Evolutionary conservation across 1,139 yeast species (phyloP).

Genomic region (Lodderomyces theae): DNA sequence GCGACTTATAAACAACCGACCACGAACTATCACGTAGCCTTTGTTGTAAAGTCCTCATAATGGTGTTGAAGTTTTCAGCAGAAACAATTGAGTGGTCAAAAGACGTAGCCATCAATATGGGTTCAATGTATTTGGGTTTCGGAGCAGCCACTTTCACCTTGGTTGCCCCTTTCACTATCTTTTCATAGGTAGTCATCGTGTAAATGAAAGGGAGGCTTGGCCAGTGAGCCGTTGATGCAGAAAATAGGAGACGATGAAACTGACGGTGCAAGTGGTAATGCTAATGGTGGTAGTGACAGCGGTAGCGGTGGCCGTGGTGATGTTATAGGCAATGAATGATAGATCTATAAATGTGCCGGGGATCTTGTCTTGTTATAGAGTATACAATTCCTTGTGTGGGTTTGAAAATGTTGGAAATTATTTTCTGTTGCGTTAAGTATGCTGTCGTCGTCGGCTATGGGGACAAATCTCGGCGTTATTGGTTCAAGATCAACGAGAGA

Average conservation of each 20-base stretch:
- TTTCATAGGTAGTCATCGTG: slow-evolving; percentile 45
- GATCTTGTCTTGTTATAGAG: no score
- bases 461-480: slow-evolving; percentile 2
- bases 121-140: slow-evolving; percentile 91
- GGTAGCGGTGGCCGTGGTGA: no score
- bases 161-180: slow-evolving; percentile 50
- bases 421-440: no score
- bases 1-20: slow-evolving; percentile 84
- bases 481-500: no score
- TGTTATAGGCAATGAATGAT: no score
- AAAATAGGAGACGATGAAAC: no score
- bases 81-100: slow-evolving; percentile 38
- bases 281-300: no score
- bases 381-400: no score
- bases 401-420: no score
- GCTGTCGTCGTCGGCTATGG: not conserved
- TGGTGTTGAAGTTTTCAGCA: slow-evolving; percentile 63
- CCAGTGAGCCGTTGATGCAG: not conserved
- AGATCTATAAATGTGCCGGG: no score
- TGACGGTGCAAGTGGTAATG: no score
- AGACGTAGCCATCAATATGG: slow-evolving; percentile 76
- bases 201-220: not conserved
- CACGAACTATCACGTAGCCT: slow-evolving; percentile 79
- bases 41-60: slow-evolving; percentile 59
- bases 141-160: slow-evolving; percentile 88